Base-by-base conservation (phyloP, 2,329 filamentous ascomycete species). In the Botrytis galanthina region DNA sequence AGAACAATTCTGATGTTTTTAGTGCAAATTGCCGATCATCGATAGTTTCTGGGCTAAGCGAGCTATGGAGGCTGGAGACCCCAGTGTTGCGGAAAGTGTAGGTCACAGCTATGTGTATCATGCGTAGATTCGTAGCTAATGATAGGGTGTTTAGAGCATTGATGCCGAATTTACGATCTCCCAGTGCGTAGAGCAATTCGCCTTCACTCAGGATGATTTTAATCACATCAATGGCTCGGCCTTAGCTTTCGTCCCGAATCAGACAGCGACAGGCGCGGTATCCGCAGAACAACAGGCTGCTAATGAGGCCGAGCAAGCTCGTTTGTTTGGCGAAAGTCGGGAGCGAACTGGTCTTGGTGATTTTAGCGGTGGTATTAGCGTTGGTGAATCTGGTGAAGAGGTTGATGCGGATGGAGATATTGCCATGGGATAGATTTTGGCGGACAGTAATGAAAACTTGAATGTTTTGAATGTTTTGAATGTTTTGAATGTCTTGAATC, bases 171-270 rank as follows among this genome's bases (percentile, higher is more conserved):
- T 54, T 1, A n/a, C n/a, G 3, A 8, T 54, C 0, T 29, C n/a
- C 4, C 0, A 3, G 3, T 54, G 51, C 3, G 14, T 29, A 29
- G 14, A n/a, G 6, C 0, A 8, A 0, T 18, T 3, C 6, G n/a
- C 0, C 12, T 0, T 29, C 0, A 54, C 51, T n/a, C 14, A 29
- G 7, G n/a, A 29, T 29, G 51, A 54, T 29, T 54, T 29, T 7
- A 5, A 6, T 3, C 2, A 54, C 16, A 14, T 9, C 14, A 5
- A 54, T 29, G n/a, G n/a, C 0, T n/a, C n/a, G n/a, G 3, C 1
- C 6, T 54, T 18, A 18, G 51, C 26, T 54, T 2, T 54, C n/a
- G 6, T 54, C 0, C 5, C 6, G 14, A 54, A 18, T 6, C n/a
- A 29, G n/a, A 2, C 4, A 16, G 14, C 2, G 8, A 16, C 51